Evolutionary conservation across 106 monocot species (phyloP).

Genomic region (Dendrobium chrysotoxum): DNA sequence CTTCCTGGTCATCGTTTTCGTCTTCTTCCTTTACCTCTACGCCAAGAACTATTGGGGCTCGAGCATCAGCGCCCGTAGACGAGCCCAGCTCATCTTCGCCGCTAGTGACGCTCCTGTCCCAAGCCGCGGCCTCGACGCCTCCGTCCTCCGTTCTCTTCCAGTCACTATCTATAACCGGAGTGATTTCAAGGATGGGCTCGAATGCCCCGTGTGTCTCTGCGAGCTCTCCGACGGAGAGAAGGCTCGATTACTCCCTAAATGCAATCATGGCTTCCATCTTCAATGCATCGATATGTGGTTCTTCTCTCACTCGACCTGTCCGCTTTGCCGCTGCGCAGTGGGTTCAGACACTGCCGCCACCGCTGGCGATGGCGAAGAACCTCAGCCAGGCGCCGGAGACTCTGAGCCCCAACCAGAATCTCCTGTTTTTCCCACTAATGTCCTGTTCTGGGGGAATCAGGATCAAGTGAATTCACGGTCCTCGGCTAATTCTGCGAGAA

Average conservation of each 20-base stretch:
- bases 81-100: not conserved
- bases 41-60: conserved; percentile 12
- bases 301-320: conserved; percentile 37
- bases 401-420: not conserved
- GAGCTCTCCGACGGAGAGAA: conserved; percentile 23
- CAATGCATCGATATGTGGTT: conserved; percentile 59
- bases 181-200: conserved; percentile 10
- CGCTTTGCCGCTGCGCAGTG: conserved; percentile 31
- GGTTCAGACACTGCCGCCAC: not conserved
- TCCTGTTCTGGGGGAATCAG: conserved; percentile 4
- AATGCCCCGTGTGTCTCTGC: conserved; percentile 27
- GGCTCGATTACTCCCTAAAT: conserved; percentile 38
- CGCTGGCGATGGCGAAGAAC: not conserved
- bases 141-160: conserved; percentile 19
- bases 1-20: conserved; percentile 23
- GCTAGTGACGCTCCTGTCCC: not conserved
- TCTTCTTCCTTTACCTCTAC: conserved; percentile 31
- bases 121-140: conserved; percentile 14
- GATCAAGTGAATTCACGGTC: not conserved
- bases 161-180: not conserved
- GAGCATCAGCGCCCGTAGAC: not conserved
- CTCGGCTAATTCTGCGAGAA: not conserved
- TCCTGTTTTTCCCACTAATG: conserved; percentile 3
- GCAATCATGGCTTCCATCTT: conserved; percentile 42
- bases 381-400: not conserved